Conservation (phyloP, 495 filamentous ascomycete genomes). For the Neurospora discreta region DNA sequence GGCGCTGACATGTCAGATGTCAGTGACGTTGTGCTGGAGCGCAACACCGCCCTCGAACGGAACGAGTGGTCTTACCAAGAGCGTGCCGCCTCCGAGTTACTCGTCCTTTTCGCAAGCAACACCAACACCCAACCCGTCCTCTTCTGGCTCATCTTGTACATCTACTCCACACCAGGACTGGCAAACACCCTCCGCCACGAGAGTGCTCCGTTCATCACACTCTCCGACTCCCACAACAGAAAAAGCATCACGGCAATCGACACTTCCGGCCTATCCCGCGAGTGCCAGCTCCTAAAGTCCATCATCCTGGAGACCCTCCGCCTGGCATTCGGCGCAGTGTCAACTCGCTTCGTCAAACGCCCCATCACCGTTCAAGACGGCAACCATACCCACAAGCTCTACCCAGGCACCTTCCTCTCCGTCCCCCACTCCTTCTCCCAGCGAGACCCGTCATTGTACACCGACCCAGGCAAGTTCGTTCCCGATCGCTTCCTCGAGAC, state of each 20-base stretch:
- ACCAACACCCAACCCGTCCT: slow-evolving; percentile 2
- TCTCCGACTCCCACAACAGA: background rate
- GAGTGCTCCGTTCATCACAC: background rate
- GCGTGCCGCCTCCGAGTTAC: background rate
- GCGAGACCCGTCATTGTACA: slow-evolving; percentile 6
- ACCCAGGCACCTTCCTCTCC: background rate
- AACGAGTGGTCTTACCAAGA: background rate
- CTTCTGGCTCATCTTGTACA: background rate
- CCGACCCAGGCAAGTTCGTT: slow-evolving; percentile 7
- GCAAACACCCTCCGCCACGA: background rate
- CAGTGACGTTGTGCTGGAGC: background rate
- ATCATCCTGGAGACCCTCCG: slow-evolving; percentile 7
- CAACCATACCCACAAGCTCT: background rate
- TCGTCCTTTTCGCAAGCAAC: background rate
- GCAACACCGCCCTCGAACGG: background rate
- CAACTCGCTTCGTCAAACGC: slow-evolving; percentile 5
- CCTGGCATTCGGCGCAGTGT: slow-evolving; percentile 3
- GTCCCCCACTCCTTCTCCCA: slow-evolving; percentile 2
- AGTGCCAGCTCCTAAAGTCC: slow-evolving; percentile 6
- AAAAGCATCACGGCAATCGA: background rate
- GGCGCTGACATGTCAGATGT: slow-evolving; percentile 7
- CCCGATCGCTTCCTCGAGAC: slow-evolving; percentile 14
- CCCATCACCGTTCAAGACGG: slow-evolving; percentile 1
- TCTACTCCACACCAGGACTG: slow-evolving; percentile 2
- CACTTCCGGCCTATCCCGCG: background rate